Conservation (phyloP, 73 alveolate species). For the Stentor roeselii region DNA sequence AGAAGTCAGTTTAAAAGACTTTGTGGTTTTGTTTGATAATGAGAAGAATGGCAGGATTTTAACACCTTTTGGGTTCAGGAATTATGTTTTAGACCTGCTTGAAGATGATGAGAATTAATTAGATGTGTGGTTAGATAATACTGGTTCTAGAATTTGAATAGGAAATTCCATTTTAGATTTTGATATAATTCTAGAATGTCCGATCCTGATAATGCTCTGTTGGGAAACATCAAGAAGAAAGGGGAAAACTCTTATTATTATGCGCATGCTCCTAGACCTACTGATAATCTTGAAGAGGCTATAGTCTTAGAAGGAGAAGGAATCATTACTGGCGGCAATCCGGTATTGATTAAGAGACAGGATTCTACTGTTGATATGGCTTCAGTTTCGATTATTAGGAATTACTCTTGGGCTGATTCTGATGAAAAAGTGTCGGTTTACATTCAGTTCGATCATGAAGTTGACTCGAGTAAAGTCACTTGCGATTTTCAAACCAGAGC, state of each 20-base stretch:
- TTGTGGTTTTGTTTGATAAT: neutral
- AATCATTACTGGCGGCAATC: slow-evolving; percentile 55
- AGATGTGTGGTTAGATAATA: no score
- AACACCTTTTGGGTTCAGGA: neutral
- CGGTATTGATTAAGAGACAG: slow-evolving; percentile 34
- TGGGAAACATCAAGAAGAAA: no score
- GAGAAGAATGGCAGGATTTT: neutral
- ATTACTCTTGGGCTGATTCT: neutral
- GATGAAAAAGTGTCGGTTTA: neutral
- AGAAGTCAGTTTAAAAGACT: neutral
- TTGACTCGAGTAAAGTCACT: neutral
- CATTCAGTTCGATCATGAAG: neutral
- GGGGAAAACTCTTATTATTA: no score
- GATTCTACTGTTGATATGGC: neutral
- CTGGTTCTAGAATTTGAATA: no score
- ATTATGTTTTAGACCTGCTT: neutral
- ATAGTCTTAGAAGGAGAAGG: slow-evolving; percentile 53
- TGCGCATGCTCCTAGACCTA: no score
- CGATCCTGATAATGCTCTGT: no score
- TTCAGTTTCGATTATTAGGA: neutral
- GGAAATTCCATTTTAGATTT: no score
- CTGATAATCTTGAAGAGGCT: no score
- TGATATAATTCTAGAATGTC: no score
- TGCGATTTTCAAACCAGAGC: neutral
- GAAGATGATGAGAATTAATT: neutral